Evolutionary conservation across 2,329 filamentous ascomycete genomes (phyloP).

Genomic region (Sporothrix humicola): DNA sequence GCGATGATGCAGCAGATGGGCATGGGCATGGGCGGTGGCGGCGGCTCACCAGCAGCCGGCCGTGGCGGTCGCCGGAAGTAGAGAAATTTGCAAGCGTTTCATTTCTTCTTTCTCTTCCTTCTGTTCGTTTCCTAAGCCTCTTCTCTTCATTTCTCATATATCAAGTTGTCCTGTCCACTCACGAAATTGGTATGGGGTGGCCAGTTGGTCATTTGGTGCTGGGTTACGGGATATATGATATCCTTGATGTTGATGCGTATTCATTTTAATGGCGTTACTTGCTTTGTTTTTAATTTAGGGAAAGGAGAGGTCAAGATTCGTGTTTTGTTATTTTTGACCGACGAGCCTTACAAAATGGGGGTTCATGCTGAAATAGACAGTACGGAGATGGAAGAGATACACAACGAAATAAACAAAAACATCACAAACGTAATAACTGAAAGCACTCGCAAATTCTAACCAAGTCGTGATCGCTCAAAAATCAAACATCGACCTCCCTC

Average conservation of each 20-base stretch:
- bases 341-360: not conserved
- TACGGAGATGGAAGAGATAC: not conserved
- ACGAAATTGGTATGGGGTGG: not conserved
- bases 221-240: not conserved
- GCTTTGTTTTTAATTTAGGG: not conserved
- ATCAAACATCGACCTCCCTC: not conserved
- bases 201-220: not conserved
- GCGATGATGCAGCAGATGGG: conserved; percentile 79
- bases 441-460: not conserved
- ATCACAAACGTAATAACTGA: not conserved
- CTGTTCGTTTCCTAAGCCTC: not conserved
- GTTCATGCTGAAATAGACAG: not conserved
- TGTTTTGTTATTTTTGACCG: not conserved
- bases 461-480: not conserved
- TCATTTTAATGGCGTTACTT: not conserved
- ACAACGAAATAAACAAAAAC: not conserved
- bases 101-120: too few relatives aligned
- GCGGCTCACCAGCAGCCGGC: conserved; percentile 28
- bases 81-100: too few relatives aligned
- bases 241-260: conserved; percentile 10
- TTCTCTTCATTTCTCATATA: not conserved
- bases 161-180: not conserved
- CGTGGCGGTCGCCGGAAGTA: conserved; percentile 37
- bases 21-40: conserved; percentile 54
- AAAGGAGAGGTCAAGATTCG: not conserved